Conservation (phyloP, 345 rosid species). For the Salix dunnii region DNA sequence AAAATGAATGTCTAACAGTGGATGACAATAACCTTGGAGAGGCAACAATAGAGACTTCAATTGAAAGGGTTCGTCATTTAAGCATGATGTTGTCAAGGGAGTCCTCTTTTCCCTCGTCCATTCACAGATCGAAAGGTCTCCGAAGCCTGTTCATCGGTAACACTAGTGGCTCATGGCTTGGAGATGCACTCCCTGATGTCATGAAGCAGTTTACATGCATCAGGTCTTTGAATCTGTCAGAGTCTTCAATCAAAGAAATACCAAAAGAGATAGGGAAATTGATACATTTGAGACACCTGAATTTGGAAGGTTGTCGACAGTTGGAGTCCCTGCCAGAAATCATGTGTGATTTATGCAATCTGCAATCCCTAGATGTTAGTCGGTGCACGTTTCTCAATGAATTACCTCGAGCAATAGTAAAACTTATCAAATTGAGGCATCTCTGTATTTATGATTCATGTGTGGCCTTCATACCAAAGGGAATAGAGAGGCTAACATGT, state of each 20-base stretch:
- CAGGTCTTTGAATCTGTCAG: slow-evolving; percentile 2
- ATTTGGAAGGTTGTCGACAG: accelerated
- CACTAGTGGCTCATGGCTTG: no score
- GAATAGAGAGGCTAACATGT: slow-evolving; percentile 5
- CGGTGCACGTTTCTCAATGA: accelerated
- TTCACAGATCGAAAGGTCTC: no score
- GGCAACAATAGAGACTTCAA: no score
- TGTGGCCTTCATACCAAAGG: slow-evolving; percentile 6
- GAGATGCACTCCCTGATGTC: neutral
- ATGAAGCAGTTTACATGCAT: neutral
- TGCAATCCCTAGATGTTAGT: neutral
- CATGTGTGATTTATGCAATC: slow-evolving; percentile 12
- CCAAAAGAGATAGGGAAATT: neutral
- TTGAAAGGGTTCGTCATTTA: no score
- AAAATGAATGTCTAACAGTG: no score
- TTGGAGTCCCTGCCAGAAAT: slow-evolving; percentile 9
- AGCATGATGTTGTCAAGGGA: no score
- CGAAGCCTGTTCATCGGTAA: no score
- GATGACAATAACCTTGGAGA: accelerated
- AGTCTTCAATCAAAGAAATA: neutral
- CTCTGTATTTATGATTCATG: accelerated
- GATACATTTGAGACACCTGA: slow-evolving; percentile 11
- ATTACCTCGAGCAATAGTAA: slow-evolving; percentile 6
- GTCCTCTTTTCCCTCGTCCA: no score
- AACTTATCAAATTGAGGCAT: slow-evolving; percentile 8